A percentile compares a stretch with the other conserved stretches of the same genome.
phyloP scores from a whole-genome alignment of 805 yeast genomes.

The Lipomyces lipofer region DNA sequence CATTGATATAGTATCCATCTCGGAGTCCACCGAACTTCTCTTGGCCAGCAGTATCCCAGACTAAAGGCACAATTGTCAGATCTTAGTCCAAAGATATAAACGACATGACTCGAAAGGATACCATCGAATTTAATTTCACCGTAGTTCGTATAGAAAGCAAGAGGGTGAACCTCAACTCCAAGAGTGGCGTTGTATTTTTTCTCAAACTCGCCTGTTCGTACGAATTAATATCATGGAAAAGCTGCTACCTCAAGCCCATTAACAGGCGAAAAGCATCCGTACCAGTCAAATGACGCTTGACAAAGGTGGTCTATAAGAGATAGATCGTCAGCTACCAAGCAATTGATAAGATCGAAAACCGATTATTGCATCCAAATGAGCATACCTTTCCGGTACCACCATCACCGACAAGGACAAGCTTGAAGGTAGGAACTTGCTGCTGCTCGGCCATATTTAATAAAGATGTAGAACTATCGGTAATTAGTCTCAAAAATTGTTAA shows the following conservation, averaged over 20 bases:
- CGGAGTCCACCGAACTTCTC: slow-evolving; percentile 99
- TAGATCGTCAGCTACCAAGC: too few species aligned
- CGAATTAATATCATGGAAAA: not conserved
- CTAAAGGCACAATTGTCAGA: slow-evolving; percentile 39
- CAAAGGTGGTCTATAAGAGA: slow-evolving; percentile 78
- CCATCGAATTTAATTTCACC: slow-evolving; percentile 96
- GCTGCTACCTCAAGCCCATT: too few species aligned
- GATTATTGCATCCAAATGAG: slow-evolving; percentile 22
- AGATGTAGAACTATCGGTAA: not conserved
- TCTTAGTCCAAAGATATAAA: not conserved
- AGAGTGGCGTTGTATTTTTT: slow-evolving; percentile 98
- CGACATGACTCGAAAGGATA: slow-evolving; percentile 7
- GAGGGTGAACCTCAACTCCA: slow-evolving; percentile 99
- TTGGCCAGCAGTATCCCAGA: slow-evolving; percentile 99
- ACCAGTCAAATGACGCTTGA: slow-evolving; percentile 94
- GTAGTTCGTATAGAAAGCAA: slow-evolving; percentile 95
- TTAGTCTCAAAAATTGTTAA: not conserved
- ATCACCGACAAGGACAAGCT: slow-evolving; percentile 98
- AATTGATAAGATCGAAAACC: too few species aligned
- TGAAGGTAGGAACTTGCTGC: slow-evolving; percentile 83
- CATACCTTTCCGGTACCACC: slow-evolving; percentile 99
- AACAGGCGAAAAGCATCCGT: slow-evolving; percentile 5
- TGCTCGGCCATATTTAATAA: slow-evolving; percentile 26
- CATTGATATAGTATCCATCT: slow-evolving; percentile 99
- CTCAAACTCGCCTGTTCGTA: slow-evolving; percentile 81